Evolutionary conservation across 2,329 filamentous ascomycete species (phyloP).

Genomic region (Neopestalotiopsis sp.): DNA sequence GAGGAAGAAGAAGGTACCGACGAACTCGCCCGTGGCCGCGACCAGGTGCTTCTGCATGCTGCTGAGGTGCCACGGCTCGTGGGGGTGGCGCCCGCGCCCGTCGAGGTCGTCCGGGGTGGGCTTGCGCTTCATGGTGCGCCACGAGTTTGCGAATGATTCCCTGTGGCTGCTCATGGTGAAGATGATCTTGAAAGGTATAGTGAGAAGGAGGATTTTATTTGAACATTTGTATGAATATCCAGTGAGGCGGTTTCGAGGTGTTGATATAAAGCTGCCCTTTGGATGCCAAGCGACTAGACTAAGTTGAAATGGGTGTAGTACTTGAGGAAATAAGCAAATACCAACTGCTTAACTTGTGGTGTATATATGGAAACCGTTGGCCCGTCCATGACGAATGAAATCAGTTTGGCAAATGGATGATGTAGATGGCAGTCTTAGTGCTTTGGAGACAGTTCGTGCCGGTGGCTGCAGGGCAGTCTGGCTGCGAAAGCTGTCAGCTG

Average conservation of each 20-base stretch:
- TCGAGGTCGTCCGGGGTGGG: not conserved
- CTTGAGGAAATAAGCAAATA: not conserved
- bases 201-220: too few relatives aligned
- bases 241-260: too few relatives aligned
- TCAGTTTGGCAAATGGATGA: not conserved
- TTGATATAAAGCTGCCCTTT: too few relatives aligned
- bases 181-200: not conserved
- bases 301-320: too few relatives aligned
- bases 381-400: not conserved
- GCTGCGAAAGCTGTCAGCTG: not conserved
- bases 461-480: not conserved
- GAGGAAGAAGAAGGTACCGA: slow-evolving; percentile 50
- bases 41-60: slow-evolving; percentile 38
- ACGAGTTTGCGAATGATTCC: not conserved
- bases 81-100: not conserved
- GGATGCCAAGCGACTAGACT: too few relatives aligned
- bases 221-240: too few relatives aligned
- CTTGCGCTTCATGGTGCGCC: not conserved
- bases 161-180: not conserved
- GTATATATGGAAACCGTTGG: not conserved
- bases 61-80: slow-evolving; percentile 15
- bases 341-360: not conserved
- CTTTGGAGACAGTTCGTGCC: not conserved
- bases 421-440: not conserved
- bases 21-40: slow-evolving; percentile 46